Evolutionary conservation across 2,329 filamentous ascomycete genomes (phyloP).

Genomic region (Aspergillus ochraceus): DNA sequence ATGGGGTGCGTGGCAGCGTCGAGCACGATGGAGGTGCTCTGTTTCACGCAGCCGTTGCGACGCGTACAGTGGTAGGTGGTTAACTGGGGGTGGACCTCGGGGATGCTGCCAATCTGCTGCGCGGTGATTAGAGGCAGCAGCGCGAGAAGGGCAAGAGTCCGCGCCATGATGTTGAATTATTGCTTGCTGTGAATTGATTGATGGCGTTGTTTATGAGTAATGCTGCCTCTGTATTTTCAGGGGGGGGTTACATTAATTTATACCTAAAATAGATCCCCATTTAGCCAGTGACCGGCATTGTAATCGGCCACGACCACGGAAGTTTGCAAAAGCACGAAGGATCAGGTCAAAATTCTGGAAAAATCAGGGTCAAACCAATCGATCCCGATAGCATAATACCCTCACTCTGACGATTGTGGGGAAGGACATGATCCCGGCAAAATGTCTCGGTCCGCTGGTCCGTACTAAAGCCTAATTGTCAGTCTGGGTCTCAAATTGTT

Average conservation of each 20-base stretch:
- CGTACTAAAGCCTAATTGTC: background rate
- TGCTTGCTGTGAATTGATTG: background rate
- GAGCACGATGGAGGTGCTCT: conserved; percentile 52
- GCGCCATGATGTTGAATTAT: conserved; percentile 14
- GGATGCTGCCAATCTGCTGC: conserved; percentile 51
- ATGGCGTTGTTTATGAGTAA: background rate
- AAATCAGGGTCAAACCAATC: background rate
- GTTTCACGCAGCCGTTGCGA: conserved; percentile 50
- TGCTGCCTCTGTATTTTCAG: background rate
- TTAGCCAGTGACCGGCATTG: no score
- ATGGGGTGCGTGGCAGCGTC: conserved; percentile 57
- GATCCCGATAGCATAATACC: background rate
- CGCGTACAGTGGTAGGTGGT: conserved; percentile 53
- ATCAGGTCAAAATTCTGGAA: background rate
- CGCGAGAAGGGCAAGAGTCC: conserved; percentile 8
- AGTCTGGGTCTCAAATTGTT: background rate
- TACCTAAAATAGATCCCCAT: background rate
- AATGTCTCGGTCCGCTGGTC: background rate
- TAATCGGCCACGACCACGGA: no score
- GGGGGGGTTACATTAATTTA: background rate
- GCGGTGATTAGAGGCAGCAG: conserved; percentile 47
- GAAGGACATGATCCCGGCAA: background rate
- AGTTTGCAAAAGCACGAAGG: no score
- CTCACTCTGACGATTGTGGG: background rate
- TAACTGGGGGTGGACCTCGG: conserved; percentile 54